Conservation (phyloP, 495 filamentous ascomycete genomes). For the Evernia prunastri region DNA sequence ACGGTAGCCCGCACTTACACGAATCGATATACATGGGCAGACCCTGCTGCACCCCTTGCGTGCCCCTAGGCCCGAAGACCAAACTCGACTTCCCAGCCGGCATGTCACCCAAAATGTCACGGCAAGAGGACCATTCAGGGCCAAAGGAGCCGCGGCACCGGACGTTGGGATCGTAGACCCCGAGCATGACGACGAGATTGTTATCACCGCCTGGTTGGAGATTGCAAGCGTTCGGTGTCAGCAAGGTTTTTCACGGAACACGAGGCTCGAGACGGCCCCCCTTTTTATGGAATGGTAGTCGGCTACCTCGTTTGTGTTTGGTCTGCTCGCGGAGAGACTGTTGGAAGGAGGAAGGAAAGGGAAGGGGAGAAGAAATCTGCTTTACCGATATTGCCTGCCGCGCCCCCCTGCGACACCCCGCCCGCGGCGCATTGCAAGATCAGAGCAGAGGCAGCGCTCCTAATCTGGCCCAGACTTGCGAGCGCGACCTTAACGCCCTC, state of each 20-base stretch:
- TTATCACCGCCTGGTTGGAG: constrained; percentile 6
- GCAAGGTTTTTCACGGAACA: no score
- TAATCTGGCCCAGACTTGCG: neutral
- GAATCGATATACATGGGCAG: neutral
- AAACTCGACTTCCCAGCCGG: neutral
- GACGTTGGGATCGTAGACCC: neutral
- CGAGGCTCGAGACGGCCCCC: no score
- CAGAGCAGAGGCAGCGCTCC: neutral
- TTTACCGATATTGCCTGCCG: constrained; percentile 1
- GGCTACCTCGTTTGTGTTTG: no score
- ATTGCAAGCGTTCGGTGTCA: neutral
- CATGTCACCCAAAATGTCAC: constrained; percentile 6
- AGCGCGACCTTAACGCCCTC: neutral
- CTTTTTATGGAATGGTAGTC: no score
- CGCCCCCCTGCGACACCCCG: neutral
- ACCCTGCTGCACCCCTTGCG: constrained; percentile 6
- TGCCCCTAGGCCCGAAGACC: neutral
- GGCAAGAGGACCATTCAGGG: neutral
- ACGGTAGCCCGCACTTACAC: constrained; percentile 4
- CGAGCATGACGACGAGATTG: neutral
- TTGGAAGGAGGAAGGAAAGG: neutral
- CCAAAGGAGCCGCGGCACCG: neutral
- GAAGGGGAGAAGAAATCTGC: neutral
- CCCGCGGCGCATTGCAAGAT: constrained; percentile 6
- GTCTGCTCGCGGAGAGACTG: no score